Percentiles rank a stretch among this genome's conserved stretches.
phyloP scores from a whole-genome alignment of 208 protist species.

The Polymyxa betae region DNA sequence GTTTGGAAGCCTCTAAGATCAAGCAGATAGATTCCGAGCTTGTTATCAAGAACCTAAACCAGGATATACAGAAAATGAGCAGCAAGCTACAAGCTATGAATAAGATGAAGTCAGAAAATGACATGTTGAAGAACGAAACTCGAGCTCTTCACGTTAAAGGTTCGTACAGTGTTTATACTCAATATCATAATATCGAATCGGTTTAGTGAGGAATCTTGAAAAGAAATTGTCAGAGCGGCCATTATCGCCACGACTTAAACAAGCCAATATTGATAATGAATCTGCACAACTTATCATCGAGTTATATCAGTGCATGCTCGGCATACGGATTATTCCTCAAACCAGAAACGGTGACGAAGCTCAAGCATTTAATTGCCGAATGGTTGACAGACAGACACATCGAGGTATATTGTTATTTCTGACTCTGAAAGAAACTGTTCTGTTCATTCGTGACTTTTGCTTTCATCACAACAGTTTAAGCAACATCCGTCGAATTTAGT shows the following conservation, averaged over 20 bases:
- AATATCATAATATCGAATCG: neutral
- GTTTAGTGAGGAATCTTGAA: neutral
- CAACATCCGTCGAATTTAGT: too few relatives aligned
- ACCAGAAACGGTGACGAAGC: neutral
- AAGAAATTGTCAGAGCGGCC: neutral
- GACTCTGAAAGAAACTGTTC: neutral
- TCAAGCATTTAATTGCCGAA: neutral
- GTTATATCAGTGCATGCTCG: neutral
- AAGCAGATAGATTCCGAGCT: neutral
- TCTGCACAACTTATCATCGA: neutral
- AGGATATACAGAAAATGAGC: neutral
- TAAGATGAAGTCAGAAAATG: neutral
- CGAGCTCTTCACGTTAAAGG: neutral
- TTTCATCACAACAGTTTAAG: too few relatives aligned
- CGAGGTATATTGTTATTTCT: neutral
- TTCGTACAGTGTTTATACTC: neutral
- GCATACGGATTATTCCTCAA: slow-evolving; percentile 16
- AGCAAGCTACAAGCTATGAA: neutral
- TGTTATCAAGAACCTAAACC: neutral
- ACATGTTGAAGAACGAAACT: slow-evolving; percentile 38
- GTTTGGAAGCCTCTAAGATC: neutral
- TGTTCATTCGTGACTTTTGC: neutral
- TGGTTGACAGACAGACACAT: neutral
- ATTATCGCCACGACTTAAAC: neutral
- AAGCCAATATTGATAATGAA: neutral